Percentiles rank a stretch among this genome's conserved stretches.
Conservation (phyloP, 208 protist species). For the Trypanosoma avium region DNA sequence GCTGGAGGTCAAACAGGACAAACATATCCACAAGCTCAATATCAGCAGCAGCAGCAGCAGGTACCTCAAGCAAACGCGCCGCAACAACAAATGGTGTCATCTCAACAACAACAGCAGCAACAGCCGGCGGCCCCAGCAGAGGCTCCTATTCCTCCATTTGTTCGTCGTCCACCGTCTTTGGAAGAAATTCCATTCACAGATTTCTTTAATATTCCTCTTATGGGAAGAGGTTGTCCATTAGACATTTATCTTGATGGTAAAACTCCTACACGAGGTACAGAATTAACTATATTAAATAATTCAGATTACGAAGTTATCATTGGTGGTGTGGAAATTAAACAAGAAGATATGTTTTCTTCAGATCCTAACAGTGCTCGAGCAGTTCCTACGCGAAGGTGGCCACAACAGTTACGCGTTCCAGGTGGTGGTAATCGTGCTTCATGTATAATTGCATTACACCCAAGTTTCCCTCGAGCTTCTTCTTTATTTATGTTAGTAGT, state of each 20-base stretch:
- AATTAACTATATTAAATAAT: constrained; percentile 85
- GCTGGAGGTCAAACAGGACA: no score
- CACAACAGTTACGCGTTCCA: constrained; percentile 71
- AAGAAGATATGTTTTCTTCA: constrained; percentile 81
- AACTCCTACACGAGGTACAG: constrained; percentile 79
- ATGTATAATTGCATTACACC: constrained; percentile 79
- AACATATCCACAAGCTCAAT: neutral
- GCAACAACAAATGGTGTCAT: constrained; percentile 6
- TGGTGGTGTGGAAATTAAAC: constrained; percentile 80
- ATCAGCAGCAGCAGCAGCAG: neutral
- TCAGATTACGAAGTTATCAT: constrained; percentile 62
- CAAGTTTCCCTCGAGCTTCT: constrained; percentile 69
- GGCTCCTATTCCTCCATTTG: constrained; percentile 60
- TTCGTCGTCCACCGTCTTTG: constrained; percentile 67
- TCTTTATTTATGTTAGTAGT: constrained; percentile 78
- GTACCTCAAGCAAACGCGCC: neutral
- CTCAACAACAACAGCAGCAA: constrained; percentile 29
- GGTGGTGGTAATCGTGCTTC: constrained; percentile 47
- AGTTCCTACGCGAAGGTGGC: constrained; percentile 82
- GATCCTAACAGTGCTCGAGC: constrained; percentile 67
- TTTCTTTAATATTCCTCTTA: constrained; percentile 62
- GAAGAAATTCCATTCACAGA: constrained; percentile 67
- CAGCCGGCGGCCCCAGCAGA: constrained; percentile 26
- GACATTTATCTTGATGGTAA: constrained; percentile 86
- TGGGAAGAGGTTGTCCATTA: constrained; percentile 76